Evolutionary conservation across 169 alveolate species (phyloP), one percentile per base, ranked within the genome.

Genomic region (Plasmodium sp.): DNA sequence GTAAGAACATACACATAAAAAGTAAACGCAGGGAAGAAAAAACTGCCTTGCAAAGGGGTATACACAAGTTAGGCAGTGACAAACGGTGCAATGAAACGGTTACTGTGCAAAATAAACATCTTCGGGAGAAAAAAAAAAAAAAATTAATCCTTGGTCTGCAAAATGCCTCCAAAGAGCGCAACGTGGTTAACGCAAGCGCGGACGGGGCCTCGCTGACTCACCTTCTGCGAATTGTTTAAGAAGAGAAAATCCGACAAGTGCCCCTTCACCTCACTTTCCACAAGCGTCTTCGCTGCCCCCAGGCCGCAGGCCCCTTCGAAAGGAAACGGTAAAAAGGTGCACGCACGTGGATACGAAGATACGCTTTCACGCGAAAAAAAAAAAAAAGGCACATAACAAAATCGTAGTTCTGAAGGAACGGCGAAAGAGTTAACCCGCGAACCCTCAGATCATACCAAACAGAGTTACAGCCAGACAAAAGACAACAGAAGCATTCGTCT

Each of bases 171-270:
- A 67, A 22, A 22, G 3, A 14, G 22, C 3, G 39, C 1, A 31
- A 18, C 1, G n/a, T 58, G 34, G 22, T 56, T 56, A 7, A 22
- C 33, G 5, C 74, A 22, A n/a, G 33, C 33, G 10, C 74, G 74
- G 0, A 10, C 74, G n/a, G 22, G 56, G 16, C 6, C 0, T 12
- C 1, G 16, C 14, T 36, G 18, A 18, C 33, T 22, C 39, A 85
- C 93, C 27, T 85, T 85, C 67, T 85, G 93, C 36, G 93, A 85
- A 79, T 85, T 85, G 43, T 79, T 85, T 75, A 85, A 34, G 80
- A 85, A 31, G 62, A 85, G 85, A 79, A 85, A 85, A 79, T 9
- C 48, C 39, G 80, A 27, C 41, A 77, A 39, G 58, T 85, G 67
- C 43, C 39, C 86, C 43, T 75, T 85, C 51, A 85, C 72, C n/a